Evolutionary conservation across 345 rosid genomes (phyloP).

Genomic region (Rhodamnia argentea): DNA sequence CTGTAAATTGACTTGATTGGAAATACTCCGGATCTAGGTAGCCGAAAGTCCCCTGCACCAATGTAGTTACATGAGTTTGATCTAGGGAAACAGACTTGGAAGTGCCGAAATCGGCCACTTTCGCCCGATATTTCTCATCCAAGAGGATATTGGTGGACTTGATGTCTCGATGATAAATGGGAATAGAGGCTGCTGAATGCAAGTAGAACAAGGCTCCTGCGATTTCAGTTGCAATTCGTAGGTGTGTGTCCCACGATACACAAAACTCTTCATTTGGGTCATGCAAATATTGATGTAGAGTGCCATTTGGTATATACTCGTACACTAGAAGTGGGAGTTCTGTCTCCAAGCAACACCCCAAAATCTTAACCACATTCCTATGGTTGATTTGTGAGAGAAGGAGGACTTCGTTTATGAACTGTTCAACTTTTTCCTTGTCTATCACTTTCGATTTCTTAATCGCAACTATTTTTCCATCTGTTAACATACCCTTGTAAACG

Average conservation of each 20-base stretch:
- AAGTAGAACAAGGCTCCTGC: not conserved
- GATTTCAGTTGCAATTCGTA: not conserved
- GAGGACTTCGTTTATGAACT: not conserved
- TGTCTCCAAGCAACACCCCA: too few relatives aligned
- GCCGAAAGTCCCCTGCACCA: not conserved
- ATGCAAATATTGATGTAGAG: not conserved
- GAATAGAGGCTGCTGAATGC: conserved; percentile 5
- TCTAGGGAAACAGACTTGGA: not conserved
- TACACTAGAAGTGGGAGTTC: too few relatives aligned
- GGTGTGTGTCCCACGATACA: not conserved
- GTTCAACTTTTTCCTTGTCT: not conserved
- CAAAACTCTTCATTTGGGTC: not conserved
- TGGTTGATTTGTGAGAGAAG: too few relatives aligned
- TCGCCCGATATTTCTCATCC: not conserved
- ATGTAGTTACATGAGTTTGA: not conserved
- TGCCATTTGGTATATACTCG: not conserved
- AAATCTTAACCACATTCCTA: too few relatives aligned
- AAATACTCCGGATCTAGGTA: not conserved
- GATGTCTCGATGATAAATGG: not conserved
- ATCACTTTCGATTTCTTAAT: not conserved
- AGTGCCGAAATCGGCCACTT: not conserved
- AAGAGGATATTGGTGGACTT: not conserved
- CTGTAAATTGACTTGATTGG: not conserved
- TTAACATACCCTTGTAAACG: not conserved
- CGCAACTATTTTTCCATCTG: not conserved